Evolutionary conservation across 345 rosid genomes (phyloP).

Genomic region (Streptanthus diversifolius): DNA sequence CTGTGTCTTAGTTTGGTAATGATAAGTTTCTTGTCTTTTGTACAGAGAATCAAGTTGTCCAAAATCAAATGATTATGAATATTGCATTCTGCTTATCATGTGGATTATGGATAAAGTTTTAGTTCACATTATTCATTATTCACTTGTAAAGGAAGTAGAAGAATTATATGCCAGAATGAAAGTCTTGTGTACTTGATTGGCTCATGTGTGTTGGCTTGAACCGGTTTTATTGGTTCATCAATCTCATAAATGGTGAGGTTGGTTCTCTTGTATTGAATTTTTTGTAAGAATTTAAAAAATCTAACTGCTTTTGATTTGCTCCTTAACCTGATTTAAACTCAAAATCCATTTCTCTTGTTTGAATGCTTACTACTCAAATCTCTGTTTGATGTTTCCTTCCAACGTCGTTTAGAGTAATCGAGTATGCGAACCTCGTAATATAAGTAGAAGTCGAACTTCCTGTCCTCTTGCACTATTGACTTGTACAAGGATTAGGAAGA

Average conservation of each 20-base stretch:
- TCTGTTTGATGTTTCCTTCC: background rate
- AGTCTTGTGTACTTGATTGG: background rate
- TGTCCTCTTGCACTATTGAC: background rate
- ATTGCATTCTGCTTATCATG: background rate
- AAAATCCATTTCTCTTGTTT: background rate
- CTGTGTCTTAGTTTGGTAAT: slow-evolving; percentile 12
- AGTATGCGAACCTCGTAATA: no score
- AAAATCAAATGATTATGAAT: background rate
- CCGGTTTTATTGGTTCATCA: background rate
- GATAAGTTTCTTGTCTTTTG: background rate
- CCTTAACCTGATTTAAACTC: background rate
- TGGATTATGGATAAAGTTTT: no score
- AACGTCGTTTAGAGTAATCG: background rate
- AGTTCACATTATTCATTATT: no score
- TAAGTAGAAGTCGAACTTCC: background rate
- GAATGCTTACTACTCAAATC: background rate
- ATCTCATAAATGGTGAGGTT: background rate
- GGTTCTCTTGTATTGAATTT: background rate
- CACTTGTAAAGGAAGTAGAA: no score
- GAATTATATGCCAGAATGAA: no score
- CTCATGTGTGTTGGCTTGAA: background rate
- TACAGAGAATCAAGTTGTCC: background rate
- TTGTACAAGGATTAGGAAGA: background rate
- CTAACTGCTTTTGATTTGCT: background rate
- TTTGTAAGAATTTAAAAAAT: background rate